phyloP scores from a whole-genome alignment of 345 rosid genomes.

The Gossypium raimondii region DNA sequence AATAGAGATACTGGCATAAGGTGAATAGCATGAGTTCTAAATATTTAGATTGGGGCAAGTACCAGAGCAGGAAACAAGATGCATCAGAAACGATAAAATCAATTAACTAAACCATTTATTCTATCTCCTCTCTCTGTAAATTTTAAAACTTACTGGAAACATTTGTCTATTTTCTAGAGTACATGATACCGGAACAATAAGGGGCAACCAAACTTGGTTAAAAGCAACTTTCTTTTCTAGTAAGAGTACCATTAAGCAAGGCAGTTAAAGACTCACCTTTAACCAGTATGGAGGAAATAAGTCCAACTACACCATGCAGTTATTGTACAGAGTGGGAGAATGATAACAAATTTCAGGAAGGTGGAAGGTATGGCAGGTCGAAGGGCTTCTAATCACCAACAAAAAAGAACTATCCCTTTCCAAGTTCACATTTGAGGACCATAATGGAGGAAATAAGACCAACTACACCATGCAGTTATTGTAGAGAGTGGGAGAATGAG shows the following conservation, averaged over 20 bases:
- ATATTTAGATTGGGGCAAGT: not conserved
- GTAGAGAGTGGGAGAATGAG: not conserved
- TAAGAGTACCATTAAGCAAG: not conserved
- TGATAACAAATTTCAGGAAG: not conserved
- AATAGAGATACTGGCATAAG: not conserved
- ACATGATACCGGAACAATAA: not conserved
- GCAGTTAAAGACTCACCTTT: not conserved
- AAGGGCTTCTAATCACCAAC: not conserved
- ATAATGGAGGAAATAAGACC: not conserved
- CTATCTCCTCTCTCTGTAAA: not conserved
- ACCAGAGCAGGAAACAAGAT: not conserved
- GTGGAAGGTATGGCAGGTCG: not conserved
- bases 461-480: not conserved
- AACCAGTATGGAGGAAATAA: not conserved
- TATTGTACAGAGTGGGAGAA: not conserved
- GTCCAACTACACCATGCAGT: not conserved
- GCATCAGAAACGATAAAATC: not conserved
- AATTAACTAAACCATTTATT: not conserved
- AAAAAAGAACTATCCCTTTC: slow-evolving; percentile 1
- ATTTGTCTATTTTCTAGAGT: slow-evolving; percentile 2
- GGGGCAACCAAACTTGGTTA: not conserved
- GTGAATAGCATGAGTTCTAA: not conserved
- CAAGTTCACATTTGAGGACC: not conserved
- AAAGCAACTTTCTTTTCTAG: not conserved
- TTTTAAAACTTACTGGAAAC: not conserved